A percentile compares a stretch with the other conserved stretches of the same genome.
phyloP scores from a whole-genome alignment of 1,139 yeast genomes.

The Diutina rugosa region DNA sequence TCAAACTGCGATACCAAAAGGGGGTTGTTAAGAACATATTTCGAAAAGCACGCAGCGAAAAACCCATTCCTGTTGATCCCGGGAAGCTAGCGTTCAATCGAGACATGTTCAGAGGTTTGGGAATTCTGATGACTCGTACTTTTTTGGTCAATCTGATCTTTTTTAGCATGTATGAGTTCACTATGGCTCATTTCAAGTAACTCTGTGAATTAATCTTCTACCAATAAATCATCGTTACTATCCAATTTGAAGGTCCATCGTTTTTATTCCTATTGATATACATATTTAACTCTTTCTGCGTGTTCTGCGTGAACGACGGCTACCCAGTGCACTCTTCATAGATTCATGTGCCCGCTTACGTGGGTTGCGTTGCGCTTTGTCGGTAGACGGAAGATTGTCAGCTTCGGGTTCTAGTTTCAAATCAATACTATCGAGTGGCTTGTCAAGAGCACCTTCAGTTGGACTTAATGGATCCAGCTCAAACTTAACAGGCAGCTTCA shows the following conservation, averaged over 20 bases:
- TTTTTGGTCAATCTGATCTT: conserved; percentile 65
- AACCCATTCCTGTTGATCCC: conserved; percentile 17
- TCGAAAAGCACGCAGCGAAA: conserved; percentile 32
- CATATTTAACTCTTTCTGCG: background rate
- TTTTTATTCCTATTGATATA: background rate
- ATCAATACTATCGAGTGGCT: background rate
- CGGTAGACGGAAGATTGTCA: background rate
- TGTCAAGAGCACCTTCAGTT: background rate
- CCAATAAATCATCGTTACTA: no score
- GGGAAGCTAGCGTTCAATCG: conserved; percentile 26
- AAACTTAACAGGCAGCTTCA: background rate
- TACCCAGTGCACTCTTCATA: background rate
- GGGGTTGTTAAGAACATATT: conserved; percentile 61
- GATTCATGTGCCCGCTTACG: background rate
- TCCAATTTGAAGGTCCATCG: no score
- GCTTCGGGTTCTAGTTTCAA: background rate
- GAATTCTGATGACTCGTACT: conserved; percentile 60
- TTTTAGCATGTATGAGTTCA: conserved; percentile 57
- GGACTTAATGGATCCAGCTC: background rate
- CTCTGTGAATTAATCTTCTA: background rate
- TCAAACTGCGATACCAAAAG: conserved; percentile 61
- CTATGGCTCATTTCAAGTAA: conserved; percentile 31
- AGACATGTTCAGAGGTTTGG: conserved; percentile 62
- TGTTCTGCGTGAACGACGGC: background rate
- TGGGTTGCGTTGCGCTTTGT: background rate